A percentile compares a stretch with the other conserved stretches of the same genome.
Evolutionary conservation across 2,329 filamentous ascomycete genomes (phyloP).

Genomic region (Onygenales sp.): DNA sequence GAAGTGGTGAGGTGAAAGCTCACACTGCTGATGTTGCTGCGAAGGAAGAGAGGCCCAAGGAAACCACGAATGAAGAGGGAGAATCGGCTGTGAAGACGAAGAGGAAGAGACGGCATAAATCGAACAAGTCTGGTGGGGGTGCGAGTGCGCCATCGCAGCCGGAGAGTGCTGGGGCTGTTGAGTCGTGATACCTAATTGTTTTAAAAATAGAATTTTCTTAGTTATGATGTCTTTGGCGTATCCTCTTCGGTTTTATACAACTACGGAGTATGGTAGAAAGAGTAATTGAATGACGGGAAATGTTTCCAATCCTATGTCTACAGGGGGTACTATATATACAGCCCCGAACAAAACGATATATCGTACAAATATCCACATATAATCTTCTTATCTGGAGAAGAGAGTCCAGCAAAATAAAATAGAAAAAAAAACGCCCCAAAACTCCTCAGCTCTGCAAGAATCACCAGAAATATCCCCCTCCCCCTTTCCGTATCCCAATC

Average conservation of each 20-base stretch:
- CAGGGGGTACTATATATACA: background rate
- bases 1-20: constrained; percentile 1
- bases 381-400: background rate
- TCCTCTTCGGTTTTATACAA: no score
- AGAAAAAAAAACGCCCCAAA: constrained; percentile 1
- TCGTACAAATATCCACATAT: background rate
- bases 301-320: no score
- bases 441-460: background rate
- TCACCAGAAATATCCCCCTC: background rate
- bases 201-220: no score
- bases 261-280: no score
- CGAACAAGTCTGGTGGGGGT: constrained; percentile 1
- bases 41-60: background rate
- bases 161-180: constrained; percentile 4
- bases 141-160: background rate
- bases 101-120: constrained; percentile 16
- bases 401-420: background rate
- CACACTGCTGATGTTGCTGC: background rate
- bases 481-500: background rate
- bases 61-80: background rate
- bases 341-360: background rate
- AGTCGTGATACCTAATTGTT: constrained; percentile 4
- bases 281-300: no score
- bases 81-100: constrained; percentile 9
- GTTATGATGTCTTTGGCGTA: no score